These are phyloP conservation scores for Pichia sp. DNA, from an alignment of 1,139 yeast genomes.

Conservation along the genomic window DNA sequence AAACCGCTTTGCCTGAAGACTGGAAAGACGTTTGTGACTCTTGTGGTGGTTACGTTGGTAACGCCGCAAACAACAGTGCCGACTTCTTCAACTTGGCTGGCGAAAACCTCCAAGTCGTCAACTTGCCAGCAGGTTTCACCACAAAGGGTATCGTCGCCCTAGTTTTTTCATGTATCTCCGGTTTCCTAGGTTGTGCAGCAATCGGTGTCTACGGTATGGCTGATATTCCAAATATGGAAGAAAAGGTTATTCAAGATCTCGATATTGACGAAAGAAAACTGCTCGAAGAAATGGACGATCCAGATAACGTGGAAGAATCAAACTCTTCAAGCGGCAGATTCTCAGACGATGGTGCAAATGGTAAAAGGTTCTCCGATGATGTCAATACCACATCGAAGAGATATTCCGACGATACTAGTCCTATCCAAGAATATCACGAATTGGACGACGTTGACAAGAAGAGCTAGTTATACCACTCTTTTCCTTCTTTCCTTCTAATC, in stretches of 20 bases:
- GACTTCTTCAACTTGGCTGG: slow-evolving; percentile 67
- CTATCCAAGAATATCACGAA: slow-evolving; percentile 5
- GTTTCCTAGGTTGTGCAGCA: slow-evolving; percentile 70
- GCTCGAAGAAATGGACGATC: slow-evolving; percentile 17
- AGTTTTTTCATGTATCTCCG: slow-evolving; percentile 73
- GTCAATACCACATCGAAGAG: slow-evolving; percentile 11
- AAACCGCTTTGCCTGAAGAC: slow-evolving; percentile 42
- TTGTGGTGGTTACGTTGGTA: slow-evolving; percentile 53
- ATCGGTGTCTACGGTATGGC: slow-evolving; percentile 80
- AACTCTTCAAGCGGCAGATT: slow-evolving; percentile 16
- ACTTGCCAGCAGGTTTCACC: slow-evolving; percentile 84
- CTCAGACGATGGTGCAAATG: slow-evolving; percentile 14
- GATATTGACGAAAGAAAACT: slow-evolving; percentile 35
- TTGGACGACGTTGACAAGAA: slow-evolving; percentile 4
- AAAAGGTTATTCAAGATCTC: slow-evolving; percentile 48
- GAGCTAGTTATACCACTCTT: not conserved
- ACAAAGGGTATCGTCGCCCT: slow-evolving; percentile 85
- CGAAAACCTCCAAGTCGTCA: slow-evolving; percentile 58
- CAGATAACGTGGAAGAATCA: slow-evolving; percentile 2
- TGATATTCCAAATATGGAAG: slow-evolving; percentile 59
- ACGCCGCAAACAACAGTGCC: slow-evolving; percentile 76
- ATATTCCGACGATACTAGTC: slow-evolving; percentile 3
- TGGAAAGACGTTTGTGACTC: slow-evolving; percentile 59
- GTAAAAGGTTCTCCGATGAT: slow-evolving; percentile 14
- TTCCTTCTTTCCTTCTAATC: not conserved